Conservation (phyloP, 179 eudicot genomes). For the Pouteria campechiana region DNA sequence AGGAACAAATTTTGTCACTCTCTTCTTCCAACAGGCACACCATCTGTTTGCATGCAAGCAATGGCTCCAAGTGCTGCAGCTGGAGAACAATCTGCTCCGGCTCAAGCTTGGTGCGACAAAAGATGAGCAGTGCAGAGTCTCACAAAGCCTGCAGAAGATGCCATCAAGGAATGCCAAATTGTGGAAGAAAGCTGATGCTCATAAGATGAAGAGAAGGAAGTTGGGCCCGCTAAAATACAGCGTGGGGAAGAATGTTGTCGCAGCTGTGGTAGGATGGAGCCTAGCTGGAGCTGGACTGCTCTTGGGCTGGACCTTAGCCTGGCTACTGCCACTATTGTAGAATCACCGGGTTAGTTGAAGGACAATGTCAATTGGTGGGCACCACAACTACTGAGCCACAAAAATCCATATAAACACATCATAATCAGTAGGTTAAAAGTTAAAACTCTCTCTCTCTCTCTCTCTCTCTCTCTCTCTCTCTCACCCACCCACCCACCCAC, state of each 20-base stretch:
- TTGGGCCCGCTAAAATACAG: slow-evolving; percentile 14
- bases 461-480: no score
- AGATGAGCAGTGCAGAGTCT: slow-evolving; percentile 5
- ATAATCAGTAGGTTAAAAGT: no score
- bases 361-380: no score
- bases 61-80: slow-evolving; percentile 60
- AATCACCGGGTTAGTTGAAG: no score
- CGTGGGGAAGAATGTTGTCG: slow-evolving; percentile 30
- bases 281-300: slow-evolving; percentile 77
- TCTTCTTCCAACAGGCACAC: slow-evolving; percentile 63
- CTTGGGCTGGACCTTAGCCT: slow-evolving; percentile 69
- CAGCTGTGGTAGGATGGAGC: slow-evolving; percentile 58
- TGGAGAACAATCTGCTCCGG: slow-evolving; percentile 36
- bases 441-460: no score
- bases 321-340: slow-evolving; percentile 67
- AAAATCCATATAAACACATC: no score
- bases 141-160: slow-evolving; percentile 18
- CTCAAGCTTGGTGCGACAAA: no score
- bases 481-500: no score
- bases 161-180: slow-evolving; percentile 15
- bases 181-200: slow-evolving; percentile 18
- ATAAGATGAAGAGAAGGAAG: slow-evolving; percentile 23
- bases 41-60: slow-evolving; percentile 70
- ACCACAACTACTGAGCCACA: no score
- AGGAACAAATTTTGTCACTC: slow-evolving; percentile 54